These are phyloP conservation scores for Trypanosoma vivax DNA, from an alignment of 208 protist genomes.

Conservation along the genomic window DNA sequence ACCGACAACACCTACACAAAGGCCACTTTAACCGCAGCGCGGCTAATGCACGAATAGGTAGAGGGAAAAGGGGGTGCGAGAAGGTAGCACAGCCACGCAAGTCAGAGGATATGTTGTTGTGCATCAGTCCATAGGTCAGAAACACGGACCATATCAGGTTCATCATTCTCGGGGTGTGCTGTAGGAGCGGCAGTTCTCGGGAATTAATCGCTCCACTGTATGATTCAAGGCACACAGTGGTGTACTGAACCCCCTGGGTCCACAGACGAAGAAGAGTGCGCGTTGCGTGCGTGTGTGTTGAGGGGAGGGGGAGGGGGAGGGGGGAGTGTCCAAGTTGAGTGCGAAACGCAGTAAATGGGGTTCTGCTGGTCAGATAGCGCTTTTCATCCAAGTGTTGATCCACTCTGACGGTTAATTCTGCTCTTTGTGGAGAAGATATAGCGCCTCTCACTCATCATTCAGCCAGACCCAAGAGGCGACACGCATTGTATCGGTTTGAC, in stretches of 20 bases:
- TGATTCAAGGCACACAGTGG: constrained; percentile 4
- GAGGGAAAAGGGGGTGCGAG: neutral
- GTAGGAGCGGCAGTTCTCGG: neutral
- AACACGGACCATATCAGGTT: constrained; percentile 81
- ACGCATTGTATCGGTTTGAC: neutral
- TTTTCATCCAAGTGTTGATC: neutral
- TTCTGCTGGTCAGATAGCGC: constrained; percentile 5
- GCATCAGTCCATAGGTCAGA: constrained; percentile 55
- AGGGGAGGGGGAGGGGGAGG: neutral
- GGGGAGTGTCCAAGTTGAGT: no score
- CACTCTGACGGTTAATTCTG: constrained; percentile 25
- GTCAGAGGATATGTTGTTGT: constrained; percentile 68
- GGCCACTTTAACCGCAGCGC: neutral
- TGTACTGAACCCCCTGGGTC: constrained; percentile 3
- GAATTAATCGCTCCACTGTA: constrained; percentile 17
- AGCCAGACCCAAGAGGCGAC: constrained; percentile 2
- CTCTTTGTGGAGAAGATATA: constrained; percentile 21
- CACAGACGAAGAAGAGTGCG: no score
- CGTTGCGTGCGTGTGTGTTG: no score
- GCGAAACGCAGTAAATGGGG: neutral
- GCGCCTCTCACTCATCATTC: constrained; percentile 45
- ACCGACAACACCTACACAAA: constrained; percentile 33
- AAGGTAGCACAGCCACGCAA: neutral
- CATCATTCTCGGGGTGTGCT: constrained; percentile 34
- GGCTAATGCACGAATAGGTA: neutral